A percentile compares a stretch with the other conserved stretches of the same genome.
Conservation (phyloP, 1,139 yeast genomes). For the Meyerozyma athensensis region DNA sequence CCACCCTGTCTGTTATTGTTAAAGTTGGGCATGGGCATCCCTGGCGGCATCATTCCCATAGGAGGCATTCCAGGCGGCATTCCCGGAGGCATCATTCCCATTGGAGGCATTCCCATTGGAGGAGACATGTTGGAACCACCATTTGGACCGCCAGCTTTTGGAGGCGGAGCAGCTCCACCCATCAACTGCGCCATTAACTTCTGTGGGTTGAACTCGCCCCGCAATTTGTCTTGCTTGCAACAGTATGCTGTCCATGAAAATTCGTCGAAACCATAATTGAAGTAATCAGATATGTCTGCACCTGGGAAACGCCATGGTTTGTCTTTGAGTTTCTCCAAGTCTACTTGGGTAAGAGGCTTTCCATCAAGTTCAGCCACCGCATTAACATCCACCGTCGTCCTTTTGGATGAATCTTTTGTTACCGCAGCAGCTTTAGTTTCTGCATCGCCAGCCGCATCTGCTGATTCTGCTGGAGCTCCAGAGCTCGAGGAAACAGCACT, state of each 20-base stretch:
- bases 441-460: slow-evolving; percentile 17
- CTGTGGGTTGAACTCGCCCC: slow-evolving; percentile 73
- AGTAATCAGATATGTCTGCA: slow-evolving; percentile 89
- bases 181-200: slow-evolving; percentile 42
- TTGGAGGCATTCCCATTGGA: slow-evolving; percentile 19
- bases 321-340: slow-evolving; percentile 76
- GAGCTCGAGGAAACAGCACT: slow-evolving; percentile 21
- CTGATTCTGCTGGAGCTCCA: slow-evolving; percentile 16
- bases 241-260: slow-evolving; percentile 94
- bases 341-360: slow-evolving; percentile 76
- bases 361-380: slow-evolving; percentile 80
- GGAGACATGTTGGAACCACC: slow-evolving; percentile 7
- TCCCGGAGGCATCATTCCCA: slow-evolving; percentile 19
- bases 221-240: slow-evolving; percentile 75
- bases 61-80: slow-evolving; percentile 18
- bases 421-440: slow-evolving; percentile 24
- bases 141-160: slow-evolving; percentile 4
- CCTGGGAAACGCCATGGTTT: slow-evolving; percentile 99
- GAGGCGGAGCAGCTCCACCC: slow-evolving; percentile 20
- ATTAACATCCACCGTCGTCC: slow-evolving; percentile 62
- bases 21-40: slow-evolving; percentile 3
- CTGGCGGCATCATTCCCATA: slow-evolving; percentile 17
- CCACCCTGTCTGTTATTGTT: slow-evolving; percentile 2
- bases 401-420: slow-evolving; percentile 25
- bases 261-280: slow-evolving; percentile 95